Evolutionary conservation across 805 yeast species (phyloP).

Genomic region (Zygotorulaspora danielsina): DNA sequence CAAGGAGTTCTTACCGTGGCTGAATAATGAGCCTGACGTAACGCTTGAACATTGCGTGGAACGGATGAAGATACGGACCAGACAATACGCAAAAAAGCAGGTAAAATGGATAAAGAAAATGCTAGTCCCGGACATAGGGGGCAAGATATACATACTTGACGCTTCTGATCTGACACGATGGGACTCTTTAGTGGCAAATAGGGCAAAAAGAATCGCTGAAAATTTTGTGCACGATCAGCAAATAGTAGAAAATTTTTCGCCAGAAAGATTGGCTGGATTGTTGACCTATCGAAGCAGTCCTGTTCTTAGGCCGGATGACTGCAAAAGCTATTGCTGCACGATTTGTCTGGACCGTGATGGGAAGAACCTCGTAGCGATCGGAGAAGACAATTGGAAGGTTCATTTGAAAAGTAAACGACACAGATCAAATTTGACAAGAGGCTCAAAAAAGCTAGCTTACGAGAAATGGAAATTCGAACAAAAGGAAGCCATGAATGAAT

Average conservation of each 20-base stretch:
- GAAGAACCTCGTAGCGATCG: slow-evolving; percentile 60
- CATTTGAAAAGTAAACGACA: slow-evolving; percentile 72
- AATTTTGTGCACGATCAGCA: slow-evolving; percentile 34
- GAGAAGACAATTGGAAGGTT: slow-evolving; percentile 62
- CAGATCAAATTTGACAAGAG: slow-evolving; percentile 45
- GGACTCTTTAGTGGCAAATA: slow-evolving; percentile 49
- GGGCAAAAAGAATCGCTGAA: slow-evolving; percentile 51
- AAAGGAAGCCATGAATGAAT: background rate
- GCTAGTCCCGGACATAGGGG: slow-evolving; percentile 58
- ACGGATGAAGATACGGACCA: slow-evolving; percentile 76
- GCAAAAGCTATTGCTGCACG: slow-evolving; percentile 70
- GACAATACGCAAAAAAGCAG: slow-evolving; percentile 84
- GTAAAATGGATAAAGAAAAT: slow-evolving; percentile 84
- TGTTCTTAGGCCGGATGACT: slow-evolving; percentile 30
- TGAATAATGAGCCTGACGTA: slow-evolving; percentile 28
- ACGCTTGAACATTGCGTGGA: slow-evolving; percentile 49
- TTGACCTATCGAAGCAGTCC: slow-evolving; percentile 16
- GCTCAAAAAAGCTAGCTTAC: slow-evolving; percentile 49
- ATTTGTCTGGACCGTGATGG: slow-evolving; percentile 56
- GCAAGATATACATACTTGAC: slow-evolving; percentile 62
- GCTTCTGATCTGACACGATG: slow-evolving; percentile 69
- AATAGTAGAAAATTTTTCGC: slow-evolving; percentile 35
- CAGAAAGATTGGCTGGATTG: slow-evolving; percentile 35
- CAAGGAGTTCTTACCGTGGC: slow-evolving; percentile 80
- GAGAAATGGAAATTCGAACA: slow-evolving; percentile 40